Evolutionary conservation across 23 red algal genomes (phyloP).

Genomic region (Gracilaria domingensis): DNA sequence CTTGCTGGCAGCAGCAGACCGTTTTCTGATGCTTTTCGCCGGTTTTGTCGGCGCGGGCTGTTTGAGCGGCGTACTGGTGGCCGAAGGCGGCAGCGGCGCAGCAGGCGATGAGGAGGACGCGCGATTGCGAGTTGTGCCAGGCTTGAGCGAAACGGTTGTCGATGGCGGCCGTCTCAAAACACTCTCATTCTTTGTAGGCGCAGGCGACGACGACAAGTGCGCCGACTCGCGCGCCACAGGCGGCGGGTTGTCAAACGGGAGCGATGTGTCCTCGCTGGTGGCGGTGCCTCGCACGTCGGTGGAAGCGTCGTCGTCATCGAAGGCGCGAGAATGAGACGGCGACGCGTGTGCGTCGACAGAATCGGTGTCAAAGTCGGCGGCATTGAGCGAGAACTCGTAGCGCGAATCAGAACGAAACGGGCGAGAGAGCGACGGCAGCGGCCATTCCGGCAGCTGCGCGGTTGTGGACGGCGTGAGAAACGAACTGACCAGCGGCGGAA

Average conservation of each 20-base stretch:
- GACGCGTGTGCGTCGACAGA: constrained; percentile 10
- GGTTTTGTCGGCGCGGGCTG: constrained; percentile 19
- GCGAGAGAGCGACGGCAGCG: constrained; percentile 25
- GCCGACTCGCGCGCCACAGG: no score
- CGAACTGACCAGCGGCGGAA: constrained; percentile 11
- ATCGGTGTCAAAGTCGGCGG: constrained; percentile 70
- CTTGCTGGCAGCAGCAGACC: background rate
- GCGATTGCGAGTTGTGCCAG: background rate
- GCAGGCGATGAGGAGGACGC: background rate
- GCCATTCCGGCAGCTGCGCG: constrained; percentile 32
- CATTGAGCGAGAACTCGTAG: constrained; percentile 54
- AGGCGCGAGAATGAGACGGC: background rate
- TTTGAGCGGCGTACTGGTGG: background rate
- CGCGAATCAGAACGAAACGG: constrained; percentile 29
- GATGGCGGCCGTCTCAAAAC: background rate
- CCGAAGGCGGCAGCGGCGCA: background rate
- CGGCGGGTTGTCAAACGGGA: constrained; percentile 20
- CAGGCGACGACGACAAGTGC: background rate
- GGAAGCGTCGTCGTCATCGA: constrained; percentile 36
- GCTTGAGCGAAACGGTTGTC: background rate
- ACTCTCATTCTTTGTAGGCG: background rate
- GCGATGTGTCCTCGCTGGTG: constrained; percentile 51
- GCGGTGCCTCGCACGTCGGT: constrained; percentile 28
- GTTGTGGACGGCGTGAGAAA: background rate
- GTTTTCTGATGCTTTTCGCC: constrained; percentile 24